Base-by-base conservation (phyloP, 208 protist species). In the Trypanosoma cruzi region DNA sequence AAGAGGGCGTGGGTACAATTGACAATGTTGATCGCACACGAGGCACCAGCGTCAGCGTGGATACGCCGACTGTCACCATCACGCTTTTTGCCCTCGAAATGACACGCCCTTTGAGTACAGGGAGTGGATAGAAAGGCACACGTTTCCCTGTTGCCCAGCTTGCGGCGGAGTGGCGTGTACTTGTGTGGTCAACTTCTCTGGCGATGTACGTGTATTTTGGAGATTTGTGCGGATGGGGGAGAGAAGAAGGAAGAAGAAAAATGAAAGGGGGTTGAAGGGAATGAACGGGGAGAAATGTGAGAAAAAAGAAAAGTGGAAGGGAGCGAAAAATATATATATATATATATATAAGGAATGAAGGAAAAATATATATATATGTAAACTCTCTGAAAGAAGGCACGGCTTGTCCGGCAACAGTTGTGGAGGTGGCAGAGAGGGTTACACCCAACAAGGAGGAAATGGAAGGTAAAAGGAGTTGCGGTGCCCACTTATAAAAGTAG, bases 71-170 rank as follows among this genome's bases (percentile, higher is more conserved):
- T 31, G 59, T 90, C 2, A 86, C 84, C 11, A 77, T 90, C 29
- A 81, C 75, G 32, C 68, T 86, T 37, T 70, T 87, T 26, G 82
- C 78, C 16, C 60, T 68, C 26, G 73, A 77, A 20, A 44, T 54
- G 26, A 48, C 18, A 2, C 56, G 66, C 24, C 40, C 57, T 2
- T 18, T 66, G 22, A 57, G 57, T 2, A 31, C n/a, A n/a, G 52
- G 44, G 20, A 40, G 8, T 16, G 73, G 72, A 28, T 26, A 73
- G 34, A 10, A 22, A 54, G 24, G 16, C 10, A 26, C 24, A 14
- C 40, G 13, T 13, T 44, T 14, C 10, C 11, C 40, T 44, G n/a
- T n/a, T 16, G 40, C 40, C 40, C 40, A 18, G 40, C 3, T 44
- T 7, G 40, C 40, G 11, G 40, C 8, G 40, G 3, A 20, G 1